Evolutionary conservation across 2,329 filamentous ascomycete species (phyloP).

Genomic region (Cadophora sp.): DNA sequence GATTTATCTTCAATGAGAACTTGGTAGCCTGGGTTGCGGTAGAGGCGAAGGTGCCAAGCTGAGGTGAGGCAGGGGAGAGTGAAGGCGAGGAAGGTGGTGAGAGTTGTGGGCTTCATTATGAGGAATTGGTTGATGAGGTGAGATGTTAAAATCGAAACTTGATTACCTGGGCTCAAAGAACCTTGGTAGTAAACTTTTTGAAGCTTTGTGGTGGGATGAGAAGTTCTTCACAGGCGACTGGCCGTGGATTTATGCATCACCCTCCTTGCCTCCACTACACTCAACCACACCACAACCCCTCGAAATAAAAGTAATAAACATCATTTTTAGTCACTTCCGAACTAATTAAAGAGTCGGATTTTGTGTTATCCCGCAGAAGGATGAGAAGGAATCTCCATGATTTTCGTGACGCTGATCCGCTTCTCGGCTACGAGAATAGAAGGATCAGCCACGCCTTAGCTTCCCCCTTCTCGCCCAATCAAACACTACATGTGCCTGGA

Average conservation of each 20-base stretch:
- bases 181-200: not conserved
- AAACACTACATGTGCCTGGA: not conserved
- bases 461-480: not conserved
- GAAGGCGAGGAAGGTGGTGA: not conserved
- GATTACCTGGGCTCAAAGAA: not conserved
- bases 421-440: constrained; percentile 1
- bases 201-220: not conserved
- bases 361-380: not conserved
- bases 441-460: not conserved
- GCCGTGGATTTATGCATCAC: not conserved
- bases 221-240: not conserved
- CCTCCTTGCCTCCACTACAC: constrained; percentile 1
- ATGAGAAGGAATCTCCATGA: constrained; percentile 1
- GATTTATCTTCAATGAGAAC: constrained; percentile 3
- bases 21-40: constrained; percentile 2
- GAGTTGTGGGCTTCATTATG: constrained; percentile 3
- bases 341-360: constrained; percentile 1
- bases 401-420: not conserved
- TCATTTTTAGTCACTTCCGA: not conserved
- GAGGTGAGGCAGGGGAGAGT: not conserved
- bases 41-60: not conserved
- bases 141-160: not conserved
- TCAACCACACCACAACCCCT: constrained; percentile 2
- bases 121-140: not conserved
- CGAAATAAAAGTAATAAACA: not conserved